Evolutionary conservation across 1,139 yeast species (phyloP), one percentile per base, ranked within the genome.

Genomic region (Debaryomyces coudertii): DNA sequence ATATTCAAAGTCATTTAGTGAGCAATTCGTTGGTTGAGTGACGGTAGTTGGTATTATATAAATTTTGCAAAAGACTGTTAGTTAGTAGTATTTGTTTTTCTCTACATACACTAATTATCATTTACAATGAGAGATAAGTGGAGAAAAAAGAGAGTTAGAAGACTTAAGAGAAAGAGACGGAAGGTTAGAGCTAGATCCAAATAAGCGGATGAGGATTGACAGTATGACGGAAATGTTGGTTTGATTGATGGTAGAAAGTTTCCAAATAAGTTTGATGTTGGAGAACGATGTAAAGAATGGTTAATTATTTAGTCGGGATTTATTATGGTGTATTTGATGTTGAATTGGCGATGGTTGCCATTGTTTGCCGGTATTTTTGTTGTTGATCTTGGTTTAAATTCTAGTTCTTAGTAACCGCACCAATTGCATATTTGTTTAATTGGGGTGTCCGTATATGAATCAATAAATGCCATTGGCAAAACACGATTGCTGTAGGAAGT

Each of bases 61-160:
- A 18, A 38, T 38, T 38, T 38, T 18, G 24, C 24, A 28, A 38
- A 28, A 28, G 31, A 24, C 31, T 7, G 12, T 15, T 8, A 29
- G 35, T 36, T 49, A 42, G 44, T 47, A 48, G 49, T 56, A 52
- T 51, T 52, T 48, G 50, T 55, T 53, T 48, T 52, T 50, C 54
- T 54, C 48, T 54, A 55, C 55, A 53, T 50, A 58, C 62, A 59
- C 62, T 60, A 57, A 59, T 61, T 62, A 62, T 66, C 66, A 55
- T 64, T 71, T 68, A 73, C 61, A 56, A 87, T 87, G 95, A 86
- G 95, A 85, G 82, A 84, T 79, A 87, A 87, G 85, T 89, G 96
- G 97, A 90, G 96, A 89, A 90, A 90, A 87, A 90, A 90, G 95
- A 90, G 97, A 90, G 95, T 87, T 80, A 90, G 97, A 89, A 89